These are phyloP conservation scores for Entomortierella parvispora DNA, from an alignment of 192 early-diverging fungal genomes.

Conservation along the genomic window DNA sequence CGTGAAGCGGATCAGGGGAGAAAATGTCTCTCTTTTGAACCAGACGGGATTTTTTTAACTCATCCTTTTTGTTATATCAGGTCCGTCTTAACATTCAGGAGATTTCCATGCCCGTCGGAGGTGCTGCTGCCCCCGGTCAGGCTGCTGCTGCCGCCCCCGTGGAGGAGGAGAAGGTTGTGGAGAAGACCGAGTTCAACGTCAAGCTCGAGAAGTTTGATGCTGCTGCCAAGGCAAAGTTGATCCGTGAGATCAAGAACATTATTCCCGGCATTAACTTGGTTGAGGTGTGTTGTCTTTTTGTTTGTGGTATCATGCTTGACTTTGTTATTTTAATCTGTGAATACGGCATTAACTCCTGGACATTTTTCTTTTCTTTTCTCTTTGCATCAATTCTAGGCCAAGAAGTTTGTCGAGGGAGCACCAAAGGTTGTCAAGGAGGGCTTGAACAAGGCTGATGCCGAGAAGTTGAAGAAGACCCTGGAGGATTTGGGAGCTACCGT, in stretches of 20 bases:
- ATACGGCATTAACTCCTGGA: neutral
- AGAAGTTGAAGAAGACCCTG: conserved; percentile 95
- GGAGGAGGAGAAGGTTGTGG: conserved; percentile 88
- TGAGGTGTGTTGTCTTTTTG: too few species aligned
- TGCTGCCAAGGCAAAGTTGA: conserved; percentile 96
- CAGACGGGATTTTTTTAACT: conserved; percentile 14
- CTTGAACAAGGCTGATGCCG: conserved; percentile 93
- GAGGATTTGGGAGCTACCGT: conserved; percentile 95
- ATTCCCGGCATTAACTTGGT: conserved; percentile 95
- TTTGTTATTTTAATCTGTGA: neutral
- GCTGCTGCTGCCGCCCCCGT: conserved; percentile 69
- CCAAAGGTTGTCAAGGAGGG: conserved; percentile 96
- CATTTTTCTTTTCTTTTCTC: neutral
- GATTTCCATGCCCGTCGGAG: conserved; percentile 84
- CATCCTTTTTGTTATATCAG: conserved; percentile 51
- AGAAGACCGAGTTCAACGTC: conserved; percentile 95
- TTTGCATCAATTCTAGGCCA: conserved; percentile 72
- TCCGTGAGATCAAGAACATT: conserved; percentile 96
- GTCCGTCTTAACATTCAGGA: conserved; percentile 92
- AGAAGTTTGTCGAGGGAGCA: conserved; percentile 98
- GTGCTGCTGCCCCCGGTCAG: conserved; percentile 67
- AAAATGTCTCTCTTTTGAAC: neutral
- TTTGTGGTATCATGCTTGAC: neutral
- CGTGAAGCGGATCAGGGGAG: too few species aligned
- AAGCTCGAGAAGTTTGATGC: conserved; percentile 97